Base-by-base conservation (phyloP, 805 yeast species). In the Saccharomycopsis microspora region DNA sequence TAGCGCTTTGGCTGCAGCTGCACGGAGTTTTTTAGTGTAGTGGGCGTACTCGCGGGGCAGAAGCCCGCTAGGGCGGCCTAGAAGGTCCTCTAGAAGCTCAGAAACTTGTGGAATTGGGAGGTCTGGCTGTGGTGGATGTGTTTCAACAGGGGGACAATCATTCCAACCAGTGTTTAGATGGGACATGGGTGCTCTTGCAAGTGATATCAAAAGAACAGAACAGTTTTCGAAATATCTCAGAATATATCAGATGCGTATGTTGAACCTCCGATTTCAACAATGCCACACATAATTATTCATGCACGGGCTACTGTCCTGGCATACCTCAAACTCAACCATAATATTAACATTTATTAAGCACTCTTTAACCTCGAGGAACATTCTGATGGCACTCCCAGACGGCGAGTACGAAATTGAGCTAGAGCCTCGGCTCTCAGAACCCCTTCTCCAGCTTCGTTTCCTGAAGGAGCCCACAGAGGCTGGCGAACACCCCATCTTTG, bases 91-190 rank as follows among this genome's bases (percentile, higher is more conserved):
- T 19, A 19, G 19, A 19, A 19, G 19, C 19, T 19, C 19, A 19
- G 19, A 19, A 19, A 19, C 19, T 19, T 19, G 19, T 19, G 19
- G 19, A 19, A 19, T 19, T 19, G 19, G 19, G 2, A 19, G 19
- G 19, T 19, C 19, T 19, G 19, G 19, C 19, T 19, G 19, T 19
- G 19, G 19, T 1, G 19, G 19, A 19, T 19, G 19, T 19, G 19
- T 19, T 19, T 19, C 19, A 19, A 60, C 52, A 1, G 69, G 61
- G 0, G 80, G 80, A 57, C 81, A 77, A 58, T 78, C 85, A 56
- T 78, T 78, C 83, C 83, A 78, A 9, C 82, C 83, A 3, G 57
- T 54, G 1, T 57, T 43, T n/a, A 36, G 43, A 27, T 45, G 46
- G 30, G 51, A 33, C 48, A 48, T 49, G 9, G 41, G 8, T 3